These are phyloP conservation scores for Rhodotorula kratochvilovae DNA, from an alignment of 768 basidiomycete genomes.

Conservation along the genomic window DNA sequence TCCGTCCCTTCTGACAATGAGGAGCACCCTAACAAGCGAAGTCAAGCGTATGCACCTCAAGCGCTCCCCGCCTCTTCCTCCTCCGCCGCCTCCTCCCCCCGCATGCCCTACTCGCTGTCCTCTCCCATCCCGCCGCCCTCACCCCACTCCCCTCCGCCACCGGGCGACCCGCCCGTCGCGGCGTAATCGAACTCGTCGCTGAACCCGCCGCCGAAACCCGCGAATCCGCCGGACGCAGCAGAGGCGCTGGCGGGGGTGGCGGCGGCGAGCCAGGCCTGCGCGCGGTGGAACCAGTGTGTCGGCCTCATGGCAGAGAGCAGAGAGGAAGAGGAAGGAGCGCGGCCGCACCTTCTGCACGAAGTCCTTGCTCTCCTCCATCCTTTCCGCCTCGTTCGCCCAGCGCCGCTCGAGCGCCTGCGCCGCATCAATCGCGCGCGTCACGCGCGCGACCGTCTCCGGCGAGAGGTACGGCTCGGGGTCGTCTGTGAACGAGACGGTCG, in stretches of 20 bases:
- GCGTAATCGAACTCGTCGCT: conserved; percentile 11
- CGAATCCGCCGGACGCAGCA: neutral
- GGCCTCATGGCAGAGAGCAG: neutral
- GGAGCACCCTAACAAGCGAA: too few species aligned
- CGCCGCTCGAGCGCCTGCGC: conserved; percentile 8
- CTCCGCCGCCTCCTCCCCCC: neutral
- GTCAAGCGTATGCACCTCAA: too few species aligned
- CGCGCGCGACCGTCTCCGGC: conserved; percentile 61
- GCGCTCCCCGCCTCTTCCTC: too few species aligned
- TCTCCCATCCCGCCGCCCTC: neutral
- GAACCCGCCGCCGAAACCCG: neutral
- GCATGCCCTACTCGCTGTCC: neutral
- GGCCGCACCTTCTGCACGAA: conserved; percentile 63
- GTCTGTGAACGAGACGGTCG: conserved; percentile 29
- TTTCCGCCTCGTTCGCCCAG: conserved; percentile 45
- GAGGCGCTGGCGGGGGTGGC: too few species aligned
- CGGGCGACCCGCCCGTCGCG: neutral
- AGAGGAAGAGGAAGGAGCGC: neutral
- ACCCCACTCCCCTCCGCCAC: neutral
- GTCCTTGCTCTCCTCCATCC: conserved; percentile 58
- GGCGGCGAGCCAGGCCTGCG: neutral
- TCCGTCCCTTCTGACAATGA: too few species aligned
- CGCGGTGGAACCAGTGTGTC: too few species aligned
- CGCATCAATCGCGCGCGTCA: conserved; percentile 56
- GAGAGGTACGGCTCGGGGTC: conserved; percentile 42